These are phyloP conservation scores for Deakozyma indianensis DNA, from an alignment of 805 yeast genomes.

Conservation along the genomic window DNA sequence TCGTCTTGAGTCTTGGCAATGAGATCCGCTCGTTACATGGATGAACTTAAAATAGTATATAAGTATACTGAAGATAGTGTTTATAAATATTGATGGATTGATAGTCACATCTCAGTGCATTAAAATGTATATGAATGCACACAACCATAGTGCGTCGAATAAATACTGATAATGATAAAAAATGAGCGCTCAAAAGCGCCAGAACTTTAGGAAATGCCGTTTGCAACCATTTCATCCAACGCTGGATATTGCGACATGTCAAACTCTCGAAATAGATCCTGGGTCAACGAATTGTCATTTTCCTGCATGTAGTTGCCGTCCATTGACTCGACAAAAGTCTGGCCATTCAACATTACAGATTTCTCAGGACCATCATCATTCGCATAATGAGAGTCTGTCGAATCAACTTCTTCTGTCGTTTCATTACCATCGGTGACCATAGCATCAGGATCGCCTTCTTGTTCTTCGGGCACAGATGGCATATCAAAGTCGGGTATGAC, in stretches of 20 bases:
- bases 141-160: too few species aligned
- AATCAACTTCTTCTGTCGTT: background rate
- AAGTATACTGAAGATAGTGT: too few species aligned
- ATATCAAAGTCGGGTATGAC: background rate
- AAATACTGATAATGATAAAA: too few species aligned
- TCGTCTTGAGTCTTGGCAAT: too few species aligned
- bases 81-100: too few species aligned
- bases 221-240: background rate
- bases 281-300: background rate
- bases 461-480: background rate
- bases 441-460: background rate
- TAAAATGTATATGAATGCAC: too few species aligned
- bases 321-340: background rate
- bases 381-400: background rate
- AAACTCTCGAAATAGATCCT: background rate
- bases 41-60: too few species aligned
- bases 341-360: background rate
- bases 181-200: too few species aligned
- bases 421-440: background rate
- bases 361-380: background rate
- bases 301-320: background rate
- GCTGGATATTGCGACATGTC: background rate
- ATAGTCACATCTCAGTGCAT: too few species aligned
- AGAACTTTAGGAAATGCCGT: too few species aligned
- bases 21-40: too few species aligned